phyloP scores from a whole-genome alignment of 306 rosid species.

The Malus sieversii region DNA sequence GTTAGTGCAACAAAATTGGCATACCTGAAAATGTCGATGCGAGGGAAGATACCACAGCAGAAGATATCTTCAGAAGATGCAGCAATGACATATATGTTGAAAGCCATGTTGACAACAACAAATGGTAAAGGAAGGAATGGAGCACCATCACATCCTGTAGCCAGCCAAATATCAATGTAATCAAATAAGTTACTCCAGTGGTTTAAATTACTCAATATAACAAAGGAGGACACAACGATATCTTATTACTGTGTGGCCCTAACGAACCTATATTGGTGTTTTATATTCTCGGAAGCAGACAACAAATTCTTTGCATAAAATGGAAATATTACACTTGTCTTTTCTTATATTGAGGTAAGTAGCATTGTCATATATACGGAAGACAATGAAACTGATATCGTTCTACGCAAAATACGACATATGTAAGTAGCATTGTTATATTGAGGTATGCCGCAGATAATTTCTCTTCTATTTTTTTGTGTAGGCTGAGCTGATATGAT shows the following conservation, averaged over 20 bases:
- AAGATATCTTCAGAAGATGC: conserved; percentile 79
- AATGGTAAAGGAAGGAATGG: conserved; percentile 45
- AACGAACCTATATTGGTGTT: neutral
- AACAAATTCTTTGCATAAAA: too few relatives aligned
- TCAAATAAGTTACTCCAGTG: neutral
- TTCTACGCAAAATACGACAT: neutral
- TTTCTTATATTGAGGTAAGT: neutral
- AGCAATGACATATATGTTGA: conserved; percentile 67
- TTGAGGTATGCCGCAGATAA: neutral
- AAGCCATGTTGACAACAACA: conserved; percentile 49
- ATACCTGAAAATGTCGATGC: conserved; percentile 91
- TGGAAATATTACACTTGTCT: neutral
- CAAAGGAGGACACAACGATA: neutral
- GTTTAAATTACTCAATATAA: neutral
- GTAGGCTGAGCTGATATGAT: neutral
- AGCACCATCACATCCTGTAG: conserved; percentile 49
- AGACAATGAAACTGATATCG: neutral
- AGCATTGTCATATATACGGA: neutral
- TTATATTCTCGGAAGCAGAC: neutral
- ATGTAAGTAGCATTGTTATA: neutral
- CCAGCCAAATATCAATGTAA: conserved; percentile 7
- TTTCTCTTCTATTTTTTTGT: neutral
- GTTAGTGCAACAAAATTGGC: neutral
- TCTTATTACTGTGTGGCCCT: neutral
- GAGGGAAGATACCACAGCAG: conserved; percentile 82